These are phyloP conservation scores for Aspergillus heteromorphus DNA, from an alignment of 495 filamentous ascomycete species.

Conservation along the genomic window DNA sequence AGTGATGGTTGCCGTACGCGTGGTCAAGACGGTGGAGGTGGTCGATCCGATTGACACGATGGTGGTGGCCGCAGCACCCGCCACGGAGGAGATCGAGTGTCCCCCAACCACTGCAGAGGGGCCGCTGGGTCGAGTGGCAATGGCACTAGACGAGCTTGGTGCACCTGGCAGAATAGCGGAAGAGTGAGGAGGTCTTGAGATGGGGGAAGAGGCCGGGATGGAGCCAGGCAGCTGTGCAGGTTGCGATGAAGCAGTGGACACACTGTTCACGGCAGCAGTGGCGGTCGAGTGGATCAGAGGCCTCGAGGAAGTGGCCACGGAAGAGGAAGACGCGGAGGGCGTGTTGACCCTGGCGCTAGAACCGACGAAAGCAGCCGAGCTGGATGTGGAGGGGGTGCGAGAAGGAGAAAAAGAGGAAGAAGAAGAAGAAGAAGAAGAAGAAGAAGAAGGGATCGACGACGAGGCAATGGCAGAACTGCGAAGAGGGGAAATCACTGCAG, in stretches of 20 bases:
- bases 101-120: neutral
- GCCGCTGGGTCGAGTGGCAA: neutral
- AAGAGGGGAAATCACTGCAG: too few relatives aligned
- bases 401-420: too few relatives aligned
- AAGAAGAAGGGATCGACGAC: too few relatives aligned
- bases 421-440: too few relatives aligned
- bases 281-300: neutral
- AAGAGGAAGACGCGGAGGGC: neutral
- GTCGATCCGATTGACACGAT: neutral
- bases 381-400: too few relatives aligned
- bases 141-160: neutral
- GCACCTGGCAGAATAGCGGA: neutral
- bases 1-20: neutral
- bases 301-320: neutral
- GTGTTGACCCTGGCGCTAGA: neutral
- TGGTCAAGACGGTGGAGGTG: neutral
- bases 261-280: too few relatives aligned
- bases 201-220: neutral
- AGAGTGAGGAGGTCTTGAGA: too few relatives aligned
- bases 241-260: neutral
- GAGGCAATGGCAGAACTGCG: too few relatives aligned
- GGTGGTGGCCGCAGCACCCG: neutral
- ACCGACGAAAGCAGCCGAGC: neutral
- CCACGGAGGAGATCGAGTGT: neutral
- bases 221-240: neutral